Base-by-base conservation (phyloP, 371 early-diverging fungal genomes). In the Rhizopus delemar region DNA sequence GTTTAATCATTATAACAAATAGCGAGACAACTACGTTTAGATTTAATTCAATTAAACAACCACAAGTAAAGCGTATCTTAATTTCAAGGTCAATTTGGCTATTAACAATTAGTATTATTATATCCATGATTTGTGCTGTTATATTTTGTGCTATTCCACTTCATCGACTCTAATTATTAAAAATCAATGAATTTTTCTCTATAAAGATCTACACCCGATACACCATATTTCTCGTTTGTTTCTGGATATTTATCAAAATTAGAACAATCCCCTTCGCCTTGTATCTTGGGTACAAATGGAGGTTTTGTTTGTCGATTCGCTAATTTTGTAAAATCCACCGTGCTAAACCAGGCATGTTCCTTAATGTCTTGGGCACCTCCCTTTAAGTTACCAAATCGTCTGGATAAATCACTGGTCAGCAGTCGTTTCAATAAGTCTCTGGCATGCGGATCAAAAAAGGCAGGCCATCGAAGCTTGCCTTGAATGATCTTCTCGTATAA, bases 401-500 rank as follows among this genome's bases (percentile, higher is more conserved):
- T 91, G 43, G 92, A 88, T 16, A 93, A 85, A 70, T 98, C 96
- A 11, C 91, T 81, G 12, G 90, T 90, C 41, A 99, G 76, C 38
- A 99, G 80, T 36, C 91, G 86, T 69, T 91, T 92, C 69, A 99
- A 87, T 51, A 99, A 81, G 71, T 98, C 98, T 68, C 91, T 93
- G 22, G 96, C 94, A 33, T 85, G 69, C 2, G 90, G 80, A 70
- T 95, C 94, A 74, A 98, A 91, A 76, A 92, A 93, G 8, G 89
- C 74, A n/a, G 99, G 98, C 73, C 93, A 99, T 68, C 83, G 82
- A 32, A 95, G 81, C 63, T 89, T 90, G 57, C 94, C 92, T 7
- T 87, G 88, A 35, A 96, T 74, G 63, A 99, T 98, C 73, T 93
- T 93, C 80, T 94, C 96, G 76, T 98, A 98, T 48, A 97, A 86